Percentiles rank a stretch among this genome's conserved stretches.
Conservation (phyloP, 2,329 filamentous ascomycete species). For the Dendryphion nanum region DNA sequence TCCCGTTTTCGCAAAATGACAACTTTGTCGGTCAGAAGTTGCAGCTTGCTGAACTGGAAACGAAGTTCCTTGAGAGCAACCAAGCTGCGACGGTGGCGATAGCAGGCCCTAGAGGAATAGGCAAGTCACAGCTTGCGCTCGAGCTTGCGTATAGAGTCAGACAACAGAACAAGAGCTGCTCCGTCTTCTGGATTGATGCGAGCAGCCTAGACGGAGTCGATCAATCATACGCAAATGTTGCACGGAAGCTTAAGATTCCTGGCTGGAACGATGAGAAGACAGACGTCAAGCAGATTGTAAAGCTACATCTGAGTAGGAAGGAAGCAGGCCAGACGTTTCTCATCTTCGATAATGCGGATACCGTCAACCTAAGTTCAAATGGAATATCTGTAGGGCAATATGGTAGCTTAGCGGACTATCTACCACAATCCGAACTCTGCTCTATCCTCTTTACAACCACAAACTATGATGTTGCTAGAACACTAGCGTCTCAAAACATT, state of each 20-base stretch:
- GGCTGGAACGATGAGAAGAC: constrained; percentile 15
- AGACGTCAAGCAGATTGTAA: constrained; percentile 17
- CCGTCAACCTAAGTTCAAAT: constrained; percentile 5
- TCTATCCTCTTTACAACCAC: too few species aligned
- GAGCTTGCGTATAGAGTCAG: constrained; percentile 41
- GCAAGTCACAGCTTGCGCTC: too few species aligned
- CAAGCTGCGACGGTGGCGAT: constrained; percentile 18
- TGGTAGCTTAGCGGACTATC: too few species aligned
- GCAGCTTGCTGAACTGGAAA: constrained; percentile 24
- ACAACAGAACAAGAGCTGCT: constrained; percentile 34
- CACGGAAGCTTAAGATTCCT: constrained; percentile 27
- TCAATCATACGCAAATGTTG: constrained; percentile 28
- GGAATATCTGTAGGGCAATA: too few species aligned
- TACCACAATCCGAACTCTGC: too few species aligned
- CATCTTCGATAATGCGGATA: constrained; percentile 29
- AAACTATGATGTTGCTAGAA: too few species aligned
- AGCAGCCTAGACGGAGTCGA: constrained; percentile 41
- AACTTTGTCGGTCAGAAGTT: too few species aligned
- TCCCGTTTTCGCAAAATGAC: too few species aligned
- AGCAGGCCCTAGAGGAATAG: constrained; percentile 18
- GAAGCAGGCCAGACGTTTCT: constrained; percentile 9
- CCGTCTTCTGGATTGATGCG: constrained; percentile 48
- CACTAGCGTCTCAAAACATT: constrained; percentile 16
- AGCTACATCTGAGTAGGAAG: constrained; percentile 7
- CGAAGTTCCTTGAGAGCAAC: constrained; percentile 17